A percentile compares a stretch with the other conserved stretches of the same genome.
Conservation (phyloP, 495 filamentous ascomycete species). For the Chaetomium tenue region DNA sequence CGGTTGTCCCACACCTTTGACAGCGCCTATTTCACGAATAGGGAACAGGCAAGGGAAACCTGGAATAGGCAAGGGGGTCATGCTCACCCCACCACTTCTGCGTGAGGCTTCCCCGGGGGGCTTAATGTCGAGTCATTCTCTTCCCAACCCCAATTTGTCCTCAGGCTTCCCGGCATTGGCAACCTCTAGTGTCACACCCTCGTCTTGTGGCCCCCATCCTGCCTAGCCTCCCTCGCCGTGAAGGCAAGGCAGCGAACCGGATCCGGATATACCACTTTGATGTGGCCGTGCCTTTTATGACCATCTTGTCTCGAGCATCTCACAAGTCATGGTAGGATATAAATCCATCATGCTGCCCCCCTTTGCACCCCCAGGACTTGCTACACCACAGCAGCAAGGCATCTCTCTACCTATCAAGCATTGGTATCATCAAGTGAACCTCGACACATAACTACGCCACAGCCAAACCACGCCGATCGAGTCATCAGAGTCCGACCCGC, state of each 20-base stretch:
- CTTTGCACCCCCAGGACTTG: not conserved
- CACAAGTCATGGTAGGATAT: slow-evolving; percentile 11
- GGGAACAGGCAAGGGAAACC: not conserved
- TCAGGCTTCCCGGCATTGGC: slow-evolving; percentile 8
- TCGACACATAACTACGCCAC: not conserved
- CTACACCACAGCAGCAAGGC: slow-evolving; percentile 5
- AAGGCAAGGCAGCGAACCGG: slow-evolving; percentile 16
- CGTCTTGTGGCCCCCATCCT: slow-evolving; percentile 11
- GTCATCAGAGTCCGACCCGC: not conserved
- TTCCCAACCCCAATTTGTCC: not conserved
- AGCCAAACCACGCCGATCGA: not conserved
- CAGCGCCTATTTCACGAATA: slow-evolving; percentile 5
- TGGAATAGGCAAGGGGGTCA: not conserved
- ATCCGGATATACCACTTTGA: not conserved
- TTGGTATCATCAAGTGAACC: not conserved
- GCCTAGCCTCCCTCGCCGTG: slow-evolving; percentile 15
- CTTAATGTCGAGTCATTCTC: slow-evolving; percentile 19
- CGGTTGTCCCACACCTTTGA: slow-evolving; percentile 5
- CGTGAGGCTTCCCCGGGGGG: slow-evolving; percentile 17
- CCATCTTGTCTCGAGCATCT: not conserved
- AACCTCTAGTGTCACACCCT: not conserved
- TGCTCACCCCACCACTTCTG: slow-evolving; percentile 14
- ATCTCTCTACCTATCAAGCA: not conserved
- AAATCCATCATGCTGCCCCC: slow-evolving; percentile 16
- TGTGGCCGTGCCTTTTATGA: slow-evolving; percentile 7